Evolutionary conservation across 78 protist genomes (phyloP).

Genomic region (Dictyostelium citrinum): DNA sequence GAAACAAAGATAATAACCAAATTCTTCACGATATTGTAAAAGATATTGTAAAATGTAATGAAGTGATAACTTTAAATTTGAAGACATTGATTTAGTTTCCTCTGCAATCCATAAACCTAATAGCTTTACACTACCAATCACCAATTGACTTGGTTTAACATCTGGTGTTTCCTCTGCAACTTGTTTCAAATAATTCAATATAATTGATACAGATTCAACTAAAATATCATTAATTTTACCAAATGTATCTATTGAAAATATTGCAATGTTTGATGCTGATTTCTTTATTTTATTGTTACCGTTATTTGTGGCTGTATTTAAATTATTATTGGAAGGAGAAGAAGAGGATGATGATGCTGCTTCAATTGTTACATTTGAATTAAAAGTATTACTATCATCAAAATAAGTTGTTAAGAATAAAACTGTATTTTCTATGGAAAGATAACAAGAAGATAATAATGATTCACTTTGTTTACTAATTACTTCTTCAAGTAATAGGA

Average conservation of each 20-base stretch:
- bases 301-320: not conserved
- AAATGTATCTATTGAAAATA: constrained; percentile 26
- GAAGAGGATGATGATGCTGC: not conserved
- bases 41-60: not conserved
- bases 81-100: not conserved
- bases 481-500: not conserved
- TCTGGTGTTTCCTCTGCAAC: constrained; percentile 20
- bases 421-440: not conserved
- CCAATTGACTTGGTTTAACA: constrained; percentile 1
- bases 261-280: not conserved
- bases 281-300: not conserved
- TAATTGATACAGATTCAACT: constrained; percentile 14
- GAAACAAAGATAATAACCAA: constrained; percentile 15
- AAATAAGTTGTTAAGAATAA: not conserved
- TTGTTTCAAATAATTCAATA: constrained; percentile 24
- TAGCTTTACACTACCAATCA: not conserved
- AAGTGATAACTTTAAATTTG: not conserved
- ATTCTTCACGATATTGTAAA: not conserved
- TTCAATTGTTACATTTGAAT: not conserved
- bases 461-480: not conserved
- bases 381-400: constrained; percentile 13
- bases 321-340: not conserved
- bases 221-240: not conserved
- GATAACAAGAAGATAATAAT: constrained; percentile 6
- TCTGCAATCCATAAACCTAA: constrained; percentile 26